phyloP scores from a whole-genome alignment of 2,329 filamentous ascomycete genomes.

The Neopestalotiopsis clavispora region DNA sequence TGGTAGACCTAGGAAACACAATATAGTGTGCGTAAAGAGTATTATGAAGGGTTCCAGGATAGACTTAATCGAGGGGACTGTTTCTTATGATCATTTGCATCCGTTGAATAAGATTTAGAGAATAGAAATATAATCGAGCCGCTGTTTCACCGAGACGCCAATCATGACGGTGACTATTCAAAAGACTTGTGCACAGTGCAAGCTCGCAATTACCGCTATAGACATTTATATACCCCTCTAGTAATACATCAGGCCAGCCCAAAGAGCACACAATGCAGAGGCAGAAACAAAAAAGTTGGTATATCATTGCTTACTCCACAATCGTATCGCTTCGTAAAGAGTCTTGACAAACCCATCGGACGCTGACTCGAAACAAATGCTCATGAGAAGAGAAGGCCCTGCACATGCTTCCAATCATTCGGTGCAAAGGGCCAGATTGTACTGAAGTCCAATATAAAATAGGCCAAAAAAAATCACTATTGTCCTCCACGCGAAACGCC shows the following conservation, averaged over 20 bases:
- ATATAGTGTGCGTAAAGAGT: too few species aligned
- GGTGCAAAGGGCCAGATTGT: not conserved
- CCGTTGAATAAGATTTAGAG: too few species aligned
- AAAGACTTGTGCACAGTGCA: too few species aligned
- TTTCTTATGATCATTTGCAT: too few species aligned
- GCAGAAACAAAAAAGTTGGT: not conserved
- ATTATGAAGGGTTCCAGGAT: too few species aligned
- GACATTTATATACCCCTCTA: not conserved
- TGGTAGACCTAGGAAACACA: too few species aligned
- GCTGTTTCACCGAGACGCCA: too few species aligned
- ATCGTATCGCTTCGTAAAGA: conserved; percentile 3
- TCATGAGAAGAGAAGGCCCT: conserved; percentile 6
- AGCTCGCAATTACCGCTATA: not conserved
- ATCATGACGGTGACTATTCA: too few species aligned
- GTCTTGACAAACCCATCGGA: not conserved
- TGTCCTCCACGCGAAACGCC: not conserved
- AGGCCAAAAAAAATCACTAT: not conserved
- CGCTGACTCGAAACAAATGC: conserved; percentile 1
- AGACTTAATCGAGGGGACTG: too few species aligned
- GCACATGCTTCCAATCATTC: not conserved
- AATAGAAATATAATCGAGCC: too few species aligned
- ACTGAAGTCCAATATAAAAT: not conserved
- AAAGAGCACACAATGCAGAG: not conserved
- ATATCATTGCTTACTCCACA: not conserved
- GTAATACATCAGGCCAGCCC: not conserved